Base-by-base conservation (phyloP, 306 rosid species). In the Gillenia trifoliata region DNA sequence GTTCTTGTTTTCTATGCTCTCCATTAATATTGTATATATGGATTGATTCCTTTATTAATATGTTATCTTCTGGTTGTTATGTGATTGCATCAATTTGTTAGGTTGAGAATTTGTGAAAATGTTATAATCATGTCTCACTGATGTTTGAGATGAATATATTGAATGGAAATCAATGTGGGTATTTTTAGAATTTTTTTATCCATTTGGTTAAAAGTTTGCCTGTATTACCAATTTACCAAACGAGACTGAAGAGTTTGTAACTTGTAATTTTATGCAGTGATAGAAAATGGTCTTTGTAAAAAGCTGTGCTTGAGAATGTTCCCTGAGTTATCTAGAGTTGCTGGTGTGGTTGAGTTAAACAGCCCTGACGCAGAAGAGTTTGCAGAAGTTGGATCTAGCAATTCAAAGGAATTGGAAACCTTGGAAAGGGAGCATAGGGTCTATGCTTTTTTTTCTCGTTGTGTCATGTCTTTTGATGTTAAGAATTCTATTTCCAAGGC, bases 221-320 rank as follows among this genome's bases (percentile, higher is more conserved):
- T 19, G 16, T 19, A 8, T 30, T 28, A 31, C 63, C 23, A 23
- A 23, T 3, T 30, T 28, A 31, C 63, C 23, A 23, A 23, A 47
- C 3, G 20, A 56, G 15, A 40, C 47, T 72, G 6, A 78, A 43
- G 23, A 36, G 28, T 40, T 55, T 68, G 71, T n/a, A 36, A 34
- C 20, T 13, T 33, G 6, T 26, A 15, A 54, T 75, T 15, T 79
- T 68, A 74, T 83, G 85, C 96, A 94, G 99, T 90, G 85, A 74
- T 94, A 67, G 84, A 73, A 78, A 86, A 85, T 78, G 84, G 89
- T 72, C 81, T 92, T 73, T 85, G 77, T 30, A 94, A 92, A 90
- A 80, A 84, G 84, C 82, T 90, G 50, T 94, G 99, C 89, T 74
- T 94, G 89, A 86, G 86, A 90, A 84, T 82, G 80, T 92, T 90